A percentile compares a stretch with the other conserved stretches of the same genome.
Evolutionary conservation across 768 basidiomycete genomes (phyloP).

Genomic region (Suillus weaverae): DNA sequence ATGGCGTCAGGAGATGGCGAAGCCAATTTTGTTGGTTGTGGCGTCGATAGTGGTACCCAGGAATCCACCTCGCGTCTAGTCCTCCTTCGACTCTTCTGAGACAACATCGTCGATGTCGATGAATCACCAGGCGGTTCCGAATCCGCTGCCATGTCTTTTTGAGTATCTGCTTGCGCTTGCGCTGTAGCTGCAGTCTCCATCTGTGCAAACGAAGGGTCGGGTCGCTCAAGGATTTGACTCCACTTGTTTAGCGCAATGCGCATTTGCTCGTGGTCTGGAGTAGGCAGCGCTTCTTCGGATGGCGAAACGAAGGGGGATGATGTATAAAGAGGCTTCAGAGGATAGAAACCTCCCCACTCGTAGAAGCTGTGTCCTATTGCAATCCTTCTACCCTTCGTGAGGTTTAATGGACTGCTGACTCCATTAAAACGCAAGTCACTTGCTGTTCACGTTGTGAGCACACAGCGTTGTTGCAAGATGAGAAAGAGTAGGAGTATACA

Average conservation of each 20-base stretch:
- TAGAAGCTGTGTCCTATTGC: conserved; percentile 32
- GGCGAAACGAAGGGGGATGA: conserved; percentile 29
- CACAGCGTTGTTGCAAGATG: not conserved
- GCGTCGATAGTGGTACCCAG: not conserved
- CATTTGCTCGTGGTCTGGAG: conserved; percentile 28
- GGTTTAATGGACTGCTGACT: conserved; percentile 23
- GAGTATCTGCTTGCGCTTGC: not conserved
- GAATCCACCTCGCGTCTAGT: not conserved
- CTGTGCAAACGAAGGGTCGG: conserved; percentile 34
- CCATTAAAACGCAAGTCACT: conserved; percentile 22
- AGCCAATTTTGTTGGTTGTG: not conserved
- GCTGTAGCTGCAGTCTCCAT: conserved; percentile 17
- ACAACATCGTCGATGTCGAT: not conserved
- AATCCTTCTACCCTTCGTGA: conserved; percentile 31
- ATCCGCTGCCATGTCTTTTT: not conserved
- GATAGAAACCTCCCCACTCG: conserved; percentile 33
- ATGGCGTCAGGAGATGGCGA: not conserved
- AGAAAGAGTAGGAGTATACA: conserved; percentile 7
- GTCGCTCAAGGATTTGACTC: conserved; percentile 33
- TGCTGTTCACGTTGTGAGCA: conserved; percentile 12
- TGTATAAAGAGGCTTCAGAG: conserved; percentile 29
- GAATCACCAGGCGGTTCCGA: not conserved
- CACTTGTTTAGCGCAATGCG: conserved; percentile 34
- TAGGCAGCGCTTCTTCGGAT: conserved; percentile 11
- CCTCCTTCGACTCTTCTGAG: conserved; percentile 3